Evolutionary conservation across 1,139 yeast species (phyloP), one percentile per base, ranked within the genome.

Genomic region (Pichia sp.): DNA sequence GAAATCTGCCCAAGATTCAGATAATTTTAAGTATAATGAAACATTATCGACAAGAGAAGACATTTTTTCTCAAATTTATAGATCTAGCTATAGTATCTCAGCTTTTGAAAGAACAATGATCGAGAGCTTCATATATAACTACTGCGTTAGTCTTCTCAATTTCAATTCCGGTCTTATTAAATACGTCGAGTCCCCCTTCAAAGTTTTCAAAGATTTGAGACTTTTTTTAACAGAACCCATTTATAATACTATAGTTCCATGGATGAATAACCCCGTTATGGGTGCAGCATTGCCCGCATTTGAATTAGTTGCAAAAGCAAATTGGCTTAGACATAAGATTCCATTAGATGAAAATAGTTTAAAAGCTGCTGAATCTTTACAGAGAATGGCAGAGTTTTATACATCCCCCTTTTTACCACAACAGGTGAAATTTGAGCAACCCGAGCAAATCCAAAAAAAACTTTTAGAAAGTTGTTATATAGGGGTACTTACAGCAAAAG

Each of bases 41-140:
- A 18, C 18, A 18, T 8, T 43, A 11, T 29, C 29, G 4, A 40
- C 41, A 4, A 27, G 26, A 26, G 41, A 46, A 26, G 43, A 39
- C 25, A 2, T 46, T 10, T 27, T 39, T 18, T 39, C 45, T 32
- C 36, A 30, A 7, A 4, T 41, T 10, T 3, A 31, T n/a, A 6
- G 7, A 7, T n/a, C 26, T 3, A 10, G n/a, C 4, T 4, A 11
- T 28, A 10, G 10, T 10, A 38, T 47, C 30, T 40, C 36, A 3
- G 52, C 59, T 0, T 54, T 58, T 37, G 67, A 61, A 43, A 48
- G 61, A 29, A 60, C 60, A 8, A 42, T 62, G 33, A 39, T 61
- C 3, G 66, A 62, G 39, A 58, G 63, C 11, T 61, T 59, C 35
- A 48, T 58, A n/a, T 61, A 54, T 49, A 62, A 62, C 42, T 62